Base-by-base conservation (phyloP, 371 early-diverging fungal species). In the Actinomortierella ambigua region DNA sequence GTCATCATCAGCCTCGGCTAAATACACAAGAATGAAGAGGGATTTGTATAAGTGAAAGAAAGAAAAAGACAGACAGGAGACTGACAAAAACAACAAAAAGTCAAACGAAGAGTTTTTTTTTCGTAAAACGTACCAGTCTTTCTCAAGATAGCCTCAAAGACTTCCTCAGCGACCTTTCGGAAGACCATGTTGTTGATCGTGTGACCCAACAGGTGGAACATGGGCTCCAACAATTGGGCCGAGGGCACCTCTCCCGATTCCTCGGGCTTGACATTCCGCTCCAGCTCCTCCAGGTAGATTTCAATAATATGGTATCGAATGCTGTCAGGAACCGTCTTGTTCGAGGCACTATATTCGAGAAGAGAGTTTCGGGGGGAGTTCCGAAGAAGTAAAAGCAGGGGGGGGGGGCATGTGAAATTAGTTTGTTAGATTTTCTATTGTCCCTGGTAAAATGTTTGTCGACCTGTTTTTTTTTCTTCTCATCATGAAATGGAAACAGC, bases 221-320 rank as follows among this genome's bases (percentile, higher is more conserved):
- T 82, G 11, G 94, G 92, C 58, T 82, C 81, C 18, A 90, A 77
- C 9, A 94, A 73, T 52, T 67, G 69, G 2, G 85, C 88, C 24
- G 89, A 79, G 9, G 91, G 87, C 5, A 89, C 79, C 23, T 79
- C 76, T 26, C 76, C 59, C 27, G 79, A 79, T 13, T 78, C 63
- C 14, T 63, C 65, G 8, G 80, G 80, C n/a, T 80, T 82, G 20
- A 87, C 66, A 1, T 85, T 81, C 54, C 88, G 85, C 23, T 85
- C 87, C 23, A 95, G 77, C 75, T 95, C 95, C 22, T 93, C 91
- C 52, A 93, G 69, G 71, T 88, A 94, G 28, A 90, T 87, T 65
- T 95, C 94, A 47, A 84, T 77, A 46, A 93, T 76, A 63, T 95
- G 96, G 77, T 87, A 90, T 52, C 90, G 79, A 53, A 94, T 85